Evolutionary conservation across 2,329 filamentous ascomycete species (phyloP).

Genomic region (Alternaria angustiovoidea): DNA sequence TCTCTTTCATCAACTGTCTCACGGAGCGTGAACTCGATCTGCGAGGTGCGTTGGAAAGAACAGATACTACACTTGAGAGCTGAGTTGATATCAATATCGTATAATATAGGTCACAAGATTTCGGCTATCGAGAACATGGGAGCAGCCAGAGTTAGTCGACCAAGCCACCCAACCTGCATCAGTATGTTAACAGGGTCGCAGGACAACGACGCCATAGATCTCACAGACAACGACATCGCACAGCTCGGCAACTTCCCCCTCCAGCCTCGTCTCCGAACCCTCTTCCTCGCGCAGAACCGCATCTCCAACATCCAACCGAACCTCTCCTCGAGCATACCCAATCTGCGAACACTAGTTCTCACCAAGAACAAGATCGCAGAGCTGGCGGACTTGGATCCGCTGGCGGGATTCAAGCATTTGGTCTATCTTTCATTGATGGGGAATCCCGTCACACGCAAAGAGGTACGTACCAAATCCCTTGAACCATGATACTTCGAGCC

Average conservation of each 20-base stretch:
- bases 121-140: conserved; percentile 97
- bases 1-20: conserved; percentile 98
- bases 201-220: conserved; percentile 96
- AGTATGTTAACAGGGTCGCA: conserved; percentile 46
- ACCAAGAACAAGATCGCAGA: conserved; percentile 83
- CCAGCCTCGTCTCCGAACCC: conserved; percentile 83
- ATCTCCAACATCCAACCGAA: conserved; percentile 80
- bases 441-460: conserved; percentile 90
- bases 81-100: conserved; percentile 80
- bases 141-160: conserved; percentile 80
- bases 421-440: conserved; percentile 83
- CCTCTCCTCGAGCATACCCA: conserved; percentile 78
- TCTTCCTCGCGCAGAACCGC: conserved; percentile 90
- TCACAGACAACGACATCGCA: conserved; percentile 97
- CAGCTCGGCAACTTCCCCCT: conserved; percentile 91
- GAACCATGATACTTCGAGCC: conserved; percentile 14
- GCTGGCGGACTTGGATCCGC: conserved; percentile 85
- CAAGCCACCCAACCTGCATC: neutral
- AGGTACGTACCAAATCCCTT: conserved; percentile 64
- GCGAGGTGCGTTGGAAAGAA: conserved; percentile 97
- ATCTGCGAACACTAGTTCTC: conserved; percentile 81
- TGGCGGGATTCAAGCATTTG: conserved; percentile 72
- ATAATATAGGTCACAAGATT: conserved; percentile 90
- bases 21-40: conserved; percentile 99
- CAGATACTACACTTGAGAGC: conserved; percentile 94